Evolutionary conservation across 208 protist genomes (phyloP).

Genomic region (Wallacemonas sp.): DNA sequence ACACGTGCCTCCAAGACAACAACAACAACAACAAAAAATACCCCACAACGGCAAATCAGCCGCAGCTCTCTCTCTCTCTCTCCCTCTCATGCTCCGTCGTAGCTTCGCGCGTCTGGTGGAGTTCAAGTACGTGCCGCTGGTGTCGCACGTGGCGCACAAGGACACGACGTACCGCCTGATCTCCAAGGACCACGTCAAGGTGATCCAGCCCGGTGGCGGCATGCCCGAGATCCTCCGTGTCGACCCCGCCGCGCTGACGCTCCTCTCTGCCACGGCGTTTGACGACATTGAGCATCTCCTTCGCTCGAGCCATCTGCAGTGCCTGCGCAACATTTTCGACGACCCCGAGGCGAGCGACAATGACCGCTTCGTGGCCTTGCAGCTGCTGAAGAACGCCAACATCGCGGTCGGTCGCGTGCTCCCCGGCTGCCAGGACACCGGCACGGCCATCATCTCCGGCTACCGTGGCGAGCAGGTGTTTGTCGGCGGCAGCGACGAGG

Average conservation of each 20-base stretch:
- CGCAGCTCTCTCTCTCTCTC: constrained; percentile 11
- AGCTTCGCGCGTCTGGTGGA: constrained; percentile 32
- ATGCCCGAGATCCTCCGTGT: constrained; percentile 87
- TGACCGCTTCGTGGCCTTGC: constrained; percentile 96
- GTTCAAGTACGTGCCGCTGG: constrained; percentile 82
- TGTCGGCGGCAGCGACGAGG: constrained; percentile 94
- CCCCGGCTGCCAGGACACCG: constrained; percentile 96
- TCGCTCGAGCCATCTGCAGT: constrained; percentile 91
- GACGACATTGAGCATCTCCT: constrained; percentile 95
- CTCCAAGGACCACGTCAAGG: constrained; percentile 86
- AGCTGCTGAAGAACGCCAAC: constrained; percentile 97
- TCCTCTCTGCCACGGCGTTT: constrained; percentile 90
- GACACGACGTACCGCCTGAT: constrained; percentile 78
- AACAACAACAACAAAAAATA: too few relatives aligned
- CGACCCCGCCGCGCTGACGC: constrained; percentile 84
- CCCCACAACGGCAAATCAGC: too few relatives aligned
- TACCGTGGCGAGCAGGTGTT: constrained; percentile 96
- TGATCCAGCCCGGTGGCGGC: constrained; percentile 52
- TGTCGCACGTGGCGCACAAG: constrained; percentile 71
- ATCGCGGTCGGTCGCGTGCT: constrained; percentile 92
- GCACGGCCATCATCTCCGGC: constrained; percentile 96
- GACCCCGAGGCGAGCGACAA: constrained; percentile 96
- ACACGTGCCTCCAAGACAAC: too few relatives aligned
- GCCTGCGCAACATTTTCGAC: constrained; percentile 94
- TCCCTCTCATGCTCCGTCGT: constrained; percentile 55